phyloP scores from a whole-genome alignment of 768 basidiomycete genomes.

The Podaxis carcinomalis region DNA sequence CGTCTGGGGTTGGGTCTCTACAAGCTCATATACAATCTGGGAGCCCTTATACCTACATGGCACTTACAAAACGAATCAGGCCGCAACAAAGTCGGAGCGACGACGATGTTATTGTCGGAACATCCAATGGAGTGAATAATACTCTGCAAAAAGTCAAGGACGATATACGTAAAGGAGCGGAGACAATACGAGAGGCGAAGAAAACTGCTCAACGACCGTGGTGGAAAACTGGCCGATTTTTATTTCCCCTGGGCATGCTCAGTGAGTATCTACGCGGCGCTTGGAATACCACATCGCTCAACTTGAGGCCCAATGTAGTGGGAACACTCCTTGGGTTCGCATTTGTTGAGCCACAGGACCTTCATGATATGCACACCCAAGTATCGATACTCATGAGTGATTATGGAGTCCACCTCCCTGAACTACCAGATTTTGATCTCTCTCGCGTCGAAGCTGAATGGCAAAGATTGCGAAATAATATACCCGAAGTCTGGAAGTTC shows the following conservation, averaged over 20 bases:
- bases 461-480: conserved; percentile 57
- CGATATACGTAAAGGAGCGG: not conserved
- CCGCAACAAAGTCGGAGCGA: conserved; percentile 1
- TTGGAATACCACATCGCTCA: not conserved
- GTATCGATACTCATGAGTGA: conserved; percentile 63
- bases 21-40: not conserved
- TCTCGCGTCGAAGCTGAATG: conserved; percentile 71
- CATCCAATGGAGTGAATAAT: not conserved
- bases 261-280: conserved; percentile 23
- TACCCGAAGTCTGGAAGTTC: conserved; percentile 81
- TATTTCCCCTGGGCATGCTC: conserved; percentile 73
- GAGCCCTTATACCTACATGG: conserved; percentile 22
- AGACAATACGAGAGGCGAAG: not conserved
- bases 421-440: conserved; percentile 62
- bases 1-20: not conserved
- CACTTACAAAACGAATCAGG: conserved; percentile 27
- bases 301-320: conserved; percentile 34
- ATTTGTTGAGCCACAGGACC: conserved; percentile 61
- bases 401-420: conserved; percentile 64
- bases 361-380: conserved; percentile 66
- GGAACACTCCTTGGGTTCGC: conserved; percentile 61
- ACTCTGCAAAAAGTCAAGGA: conserved; percentile 2
- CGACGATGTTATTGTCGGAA: not conserved
- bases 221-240: conserved; percentile 42
- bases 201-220: conserved; percentile 19